Base-by-base conservation (phyloP, 2,329 filamentous ascomycete species). In the Geoglossum cookeanum region DNA sequence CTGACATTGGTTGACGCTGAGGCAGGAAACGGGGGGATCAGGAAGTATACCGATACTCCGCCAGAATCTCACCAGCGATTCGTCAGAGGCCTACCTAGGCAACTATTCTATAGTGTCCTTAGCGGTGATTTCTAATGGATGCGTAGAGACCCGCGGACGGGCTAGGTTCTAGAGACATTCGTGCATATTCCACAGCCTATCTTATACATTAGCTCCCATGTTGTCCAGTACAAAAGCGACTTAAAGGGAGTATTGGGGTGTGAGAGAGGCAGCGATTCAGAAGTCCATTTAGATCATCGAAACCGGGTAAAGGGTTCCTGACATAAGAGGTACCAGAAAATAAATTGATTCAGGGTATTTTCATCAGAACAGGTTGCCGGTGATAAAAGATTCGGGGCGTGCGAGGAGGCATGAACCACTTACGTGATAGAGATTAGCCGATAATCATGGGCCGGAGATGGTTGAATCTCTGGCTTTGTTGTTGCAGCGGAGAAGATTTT, bases 281-380 rank as follows among this genome's bases (percentile, higher is more conserved):
- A 89, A 87, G 85, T 88, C 84, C 83, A 75, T 74, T 85, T 76
- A 79, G 85, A 87, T 87, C 85, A 90, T 86, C 71, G 82, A 76
- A 70, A 73, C 68, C 72, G 75, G 59, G 44, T 67, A 70, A 74
- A 74, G 68, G 67, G 66, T 67, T 77, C 76, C 81, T 92, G 84
- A 87, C 80, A 88, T 88, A 92, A 94, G 89, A 94, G 89, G 88
- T 94, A 89, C 88, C 88, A 94, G 87, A 94, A 42, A 90, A 84
- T 75, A 74, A 75, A 72, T 71, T 72, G 69, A 69, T 74, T 75
- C 75, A 73, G 76, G 75, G 70, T 71, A 67, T 81, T 78, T 78
- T 91, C 86, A 90, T 91, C 86, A 88, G 78, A 64, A 66, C 65
- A 68, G 64, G 62, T 59, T 59, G 61, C 58, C 32, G 11, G 39